Percentiles rank a stretch among this genome's conserved stretches.
These are phyloP conservation scores for Neurospora terricola DNA, from an alignment of 495 filamentous ascomycete species.

Conservation along the genomic window DNA sequence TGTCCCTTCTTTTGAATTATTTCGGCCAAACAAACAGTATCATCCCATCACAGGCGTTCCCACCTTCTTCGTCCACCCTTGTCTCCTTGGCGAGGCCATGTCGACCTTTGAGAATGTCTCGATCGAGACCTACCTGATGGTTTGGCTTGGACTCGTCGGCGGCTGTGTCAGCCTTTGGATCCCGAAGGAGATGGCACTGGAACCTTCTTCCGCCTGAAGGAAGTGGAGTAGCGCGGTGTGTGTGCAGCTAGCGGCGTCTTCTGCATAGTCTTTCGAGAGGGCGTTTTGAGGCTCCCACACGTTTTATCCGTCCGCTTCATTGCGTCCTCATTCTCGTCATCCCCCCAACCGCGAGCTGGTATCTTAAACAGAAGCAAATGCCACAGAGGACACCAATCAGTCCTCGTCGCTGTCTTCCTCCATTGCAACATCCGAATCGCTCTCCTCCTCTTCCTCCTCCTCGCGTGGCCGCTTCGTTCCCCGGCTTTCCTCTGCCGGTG, in stretches of 20 bases:
- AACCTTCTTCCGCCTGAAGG: slow-evolving; percentile 3
- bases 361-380: not conserved
- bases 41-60: slow-evolving; percentile 68
- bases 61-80: slow-evolving; percentile 76
- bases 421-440: slow-evolving; percentile 61
- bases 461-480: slow-evolving; percentile 59
- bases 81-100: slow-evolving; percentile 75
- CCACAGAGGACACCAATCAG: slow-evolving; percentile 15
- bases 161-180: slow-evolving; percentile 62
- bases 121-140: slow-evolving; percentile 59
- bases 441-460: slow-evolving; percentile 46
- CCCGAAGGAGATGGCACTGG: slow-evolving; percentile 45
- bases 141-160: slow-evolving; percentile 74
- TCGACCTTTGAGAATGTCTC: slow-evolving; percentile 37
- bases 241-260: not conserved
- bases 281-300: not conserved
- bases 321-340: not conserved
- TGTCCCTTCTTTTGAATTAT: slow-evolving; percentile 15
- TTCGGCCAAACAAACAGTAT: slow-evolving; percentile 41
- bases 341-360: not conserved
- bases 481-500: slow-evolving; percentile 32
- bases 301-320: not conserved
- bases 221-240: not conserved
- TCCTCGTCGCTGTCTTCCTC: slow-evolving; percentile 59
- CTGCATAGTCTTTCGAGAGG: not conserved